Evolutionary conservation across 768 basidiomycete species (phyloP).

Genomic region (Trametes maxima): DNA sequence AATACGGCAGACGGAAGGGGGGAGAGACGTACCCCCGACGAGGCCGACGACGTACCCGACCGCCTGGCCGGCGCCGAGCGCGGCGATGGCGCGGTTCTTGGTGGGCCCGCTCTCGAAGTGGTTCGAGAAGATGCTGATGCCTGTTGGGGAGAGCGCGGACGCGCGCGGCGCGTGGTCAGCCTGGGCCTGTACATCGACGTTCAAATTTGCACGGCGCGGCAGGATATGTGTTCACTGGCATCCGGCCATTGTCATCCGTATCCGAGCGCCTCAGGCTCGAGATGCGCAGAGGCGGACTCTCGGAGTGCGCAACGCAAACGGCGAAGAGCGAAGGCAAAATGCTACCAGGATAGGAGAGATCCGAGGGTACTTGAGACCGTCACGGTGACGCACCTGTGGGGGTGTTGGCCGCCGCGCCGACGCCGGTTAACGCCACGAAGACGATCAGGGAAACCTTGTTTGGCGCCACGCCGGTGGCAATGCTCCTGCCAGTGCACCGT

Average conservation of each 20-base stretch:
- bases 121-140: slow-evolving; percentile 31
- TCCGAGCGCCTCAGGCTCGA: too few species aligned
- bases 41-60: slow-evolving; percentile 39
- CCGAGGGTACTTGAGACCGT: too few species aligned
- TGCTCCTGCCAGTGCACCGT: slow-evolving; percentile 34
- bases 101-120: slow-evolving; percentile 35
- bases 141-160: neutral
- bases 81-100: slow-evolving; percentile 37
- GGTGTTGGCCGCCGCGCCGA: slow-evolving; percentile 40
- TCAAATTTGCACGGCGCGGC: too few species aligned
- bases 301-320: neutral
- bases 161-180: neutral
- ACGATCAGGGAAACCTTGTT: slow-evolving; percentile 33
- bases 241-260: too few species aligned
- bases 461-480: slow-evolving; percentile 35
- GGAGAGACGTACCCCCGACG: slow-evolving; percentile 31
- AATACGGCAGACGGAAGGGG: neutral
- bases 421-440: slow-evolving; percentile 36
- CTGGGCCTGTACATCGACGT: too few species aligned
- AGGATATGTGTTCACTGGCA: too few species aligned
- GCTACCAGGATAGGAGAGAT: neutral
- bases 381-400: slow-evolving; percentile 31
- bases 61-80: slow-evolving; percentile 39
- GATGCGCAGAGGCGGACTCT: too few species aligned
- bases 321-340: too few species aligned